These are phyloP conservation scores for Gnomoniopsis smithogilvyi DNA, from an alignment of 2,329 filamentous ascomycete genomes.

Conservation along the genomic window DNA sequence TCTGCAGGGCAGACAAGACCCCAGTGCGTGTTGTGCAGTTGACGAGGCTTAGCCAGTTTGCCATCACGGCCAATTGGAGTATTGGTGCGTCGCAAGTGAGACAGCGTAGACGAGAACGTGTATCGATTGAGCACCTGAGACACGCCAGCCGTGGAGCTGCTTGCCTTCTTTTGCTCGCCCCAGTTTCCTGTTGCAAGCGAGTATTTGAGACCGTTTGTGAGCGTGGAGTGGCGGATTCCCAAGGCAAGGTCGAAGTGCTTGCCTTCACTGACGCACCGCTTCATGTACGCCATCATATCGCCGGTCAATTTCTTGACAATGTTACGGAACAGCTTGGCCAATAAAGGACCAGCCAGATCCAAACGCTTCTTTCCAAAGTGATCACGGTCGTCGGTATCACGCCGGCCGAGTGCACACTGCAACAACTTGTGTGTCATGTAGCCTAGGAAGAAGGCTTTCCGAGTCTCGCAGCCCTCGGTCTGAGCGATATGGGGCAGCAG, in stretches of 20 bases:
- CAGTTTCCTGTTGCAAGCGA: constrained; percentile 97
- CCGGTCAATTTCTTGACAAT: constrained; percentile 88
- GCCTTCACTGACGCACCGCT: constrained; percentile 85
- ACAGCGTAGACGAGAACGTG: constrained; percentile 93
- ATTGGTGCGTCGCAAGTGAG: constrained; percentile 94
- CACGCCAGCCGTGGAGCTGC: constrained; percentile 91
- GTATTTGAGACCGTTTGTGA: constrained; percentile 94
- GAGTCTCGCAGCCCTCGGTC: constrained; percentile 86
- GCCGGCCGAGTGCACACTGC: constrained; percentile 87
- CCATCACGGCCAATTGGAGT: constrained; percentile 97
- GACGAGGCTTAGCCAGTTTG: constrained; percentile 95
- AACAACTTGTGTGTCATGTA: constrained; percentile 98
- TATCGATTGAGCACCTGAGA: constrained; percentile 98
- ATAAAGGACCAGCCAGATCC: constrained; percentile 87
- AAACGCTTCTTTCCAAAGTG: constrained; percentile 99
- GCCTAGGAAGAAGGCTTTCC: constrained; percentile 96
- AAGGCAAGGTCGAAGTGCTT: constrained; percentile 87
- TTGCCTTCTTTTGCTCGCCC: constrained; percentile 99
- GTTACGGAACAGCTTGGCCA: constrained; percentile 93
- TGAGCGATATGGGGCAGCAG: constrained; percentile 96
- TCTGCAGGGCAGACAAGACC: constrained; percentile 95
- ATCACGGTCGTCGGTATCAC: constrained; percentile 95
- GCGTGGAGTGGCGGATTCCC: constrained; percentile 84
- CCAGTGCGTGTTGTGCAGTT: constrained; percentile 99
- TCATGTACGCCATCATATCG: constrained; percentile 87